Evolutionary conservation across 495 filamentous ascomycete species (phyloP).

Genomic region (Paragyromitra xinjiangensis): DNA sequence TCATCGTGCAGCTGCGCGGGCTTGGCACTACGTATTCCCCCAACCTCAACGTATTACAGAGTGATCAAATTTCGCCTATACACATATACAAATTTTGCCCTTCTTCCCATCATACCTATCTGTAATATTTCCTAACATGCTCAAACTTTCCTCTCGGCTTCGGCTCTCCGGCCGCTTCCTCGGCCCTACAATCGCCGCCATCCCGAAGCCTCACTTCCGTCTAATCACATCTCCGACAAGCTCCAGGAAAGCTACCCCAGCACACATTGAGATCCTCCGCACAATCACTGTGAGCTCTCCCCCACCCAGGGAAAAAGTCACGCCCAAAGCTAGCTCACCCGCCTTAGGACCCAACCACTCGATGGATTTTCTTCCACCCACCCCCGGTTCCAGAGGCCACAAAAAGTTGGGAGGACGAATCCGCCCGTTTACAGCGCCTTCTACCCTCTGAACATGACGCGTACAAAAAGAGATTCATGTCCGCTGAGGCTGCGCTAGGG

Average conservation of each 20-base stretch:
- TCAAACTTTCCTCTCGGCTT: neutral
- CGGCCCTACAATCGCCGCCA: neutral
- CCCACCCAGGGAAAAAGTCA: neutral
- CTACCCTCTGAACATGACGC: neutral
- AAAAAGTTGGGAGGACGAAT: neutral
- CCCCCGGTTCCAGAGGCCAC: neutral
- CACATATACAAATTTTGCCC: neutral
- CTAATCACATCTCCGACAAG: neutral
- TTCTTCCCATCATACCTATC: neutral
- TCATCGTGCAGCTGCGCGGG: neutral
- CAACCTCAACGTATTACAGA: neutral
- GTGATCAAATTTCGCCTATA: neutral
- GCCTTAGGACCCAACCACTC: neutral
- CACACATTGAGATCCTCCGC: neutral
- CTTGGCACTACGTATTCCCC: neutral
- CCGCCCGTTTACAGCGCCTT: neutral
- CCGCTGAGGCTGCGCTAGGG: neutral
- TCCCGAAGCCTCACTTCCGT: neutral
- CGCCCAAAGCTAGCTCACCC: neutral
- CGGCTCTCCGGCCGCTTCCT: neutral
- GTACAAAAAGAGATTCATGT: neutral
- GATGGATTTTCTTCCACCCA: neutral
- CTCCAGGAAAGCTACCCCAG: neutral
- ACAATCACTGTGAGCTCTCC: neutral
- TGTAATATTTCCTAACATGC: neutral